Base-by-base conservation (phyloP, 2,329 filamentous ascomycete species). In the Iodosphaeria phyllophila region DNA sequence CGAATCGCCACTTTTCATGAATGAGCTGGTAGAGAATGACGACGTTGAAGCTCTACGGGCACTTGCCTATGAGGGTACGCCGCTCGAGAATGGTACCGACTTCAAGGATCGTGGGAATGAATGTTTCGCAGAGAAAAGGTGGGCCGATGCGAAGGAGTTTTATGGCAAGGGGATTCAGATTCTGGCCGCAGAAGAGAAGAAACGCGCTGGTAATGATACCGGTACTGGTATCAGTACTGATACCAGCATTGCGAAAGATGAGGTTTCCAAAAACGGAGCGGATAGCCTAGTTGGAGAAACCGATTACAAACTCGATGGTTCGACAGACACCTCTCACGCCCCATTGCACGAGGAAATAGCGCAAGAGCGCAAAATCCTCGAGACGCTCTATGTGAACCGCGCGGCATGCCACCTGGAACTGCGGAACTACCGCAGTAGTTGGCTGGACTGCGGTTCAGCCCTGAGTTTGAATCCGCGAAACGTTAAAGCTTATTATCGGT, bases 41-140 rank as follows among this genome's bases (percentile, higher is more conserved):
- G 72, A 78, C 36, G 59, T 92, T 1, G 83, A 91, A 39, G 91
- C 89, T 1, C 61, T 98, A 31, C 76, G 79, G 44, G 86, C 89
- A 1, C 58, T 98, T 19, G 80, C 82, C 16, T 92, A 93, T 45
- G 89, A 98, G 54, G 91, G 89, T 12, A 84, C 83, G 6, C 71
- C 79, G 24, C 62, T 73, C 7, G 86, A 95, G 47, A 74, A 92
- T 32, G 77, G 73, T 12, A 54, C 64, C 22, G 80, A 80, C 35
- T 93, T 93, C 56, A 82, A 89, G 40, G 75, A 86, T 44, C 78
- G 82, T 36, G 89, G 89, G 17, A 98, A 98, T 46, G 86, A 95
- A 40, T 73, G 68, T 41, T 92, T 91, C 43, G 62, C 64, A 38
- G 60, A 60, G 28, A 73, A 71, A 47, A 60, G 68, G 23, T 92